Percentiles rank a stretch among this genome's conserved stretches.
Conservation (phyloP, 1,284 basidiomycete species). For the Porogramme epimiltina region DNA sequence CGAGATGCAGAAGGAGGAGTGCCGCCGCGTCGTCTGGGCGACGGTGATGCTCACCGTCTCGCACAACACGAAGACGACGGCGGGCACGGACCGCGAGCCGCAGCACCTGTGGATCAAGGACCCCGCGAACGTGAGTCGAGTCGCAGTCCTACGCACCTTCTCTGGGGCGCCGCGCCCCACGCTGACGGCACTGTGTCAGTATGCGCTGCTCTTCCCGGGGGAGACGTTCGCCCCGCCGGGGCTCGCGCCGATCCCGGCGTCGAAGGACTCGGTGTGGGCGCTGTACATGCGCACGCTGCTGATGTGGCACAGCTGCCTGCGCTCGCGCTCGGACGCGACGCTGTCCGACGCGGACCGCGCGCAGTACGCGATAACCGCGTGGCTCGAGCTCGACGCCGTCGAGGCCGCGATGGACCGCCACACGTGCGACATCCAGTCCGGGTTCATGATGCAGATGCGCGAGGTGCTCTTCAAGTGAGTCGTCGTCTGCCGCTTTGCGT, state of each 20-base stretch:
- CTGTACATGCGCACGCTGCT: slow-evolving; percentile 66
- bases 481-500: neutral
- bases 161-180: too few relatives aligned
- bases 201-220: slow-evolving; percentile 69
- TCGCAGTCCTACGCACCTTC: too few relatives aligned
- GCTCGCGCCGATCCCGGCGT: slow-evolving; percentile 10
- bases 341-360: slow-evolving; percentile 52
- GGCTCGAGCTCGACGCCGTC: slow-evolving; percentile 71
- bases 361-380: slow-evolving; percentile 64
- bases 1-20: slow-evolving; percentile 70
- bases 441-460: slow-evolving; percentile 67
- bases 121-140: slow-evolving; percentile 64
- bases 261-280: slow-evolving; percentile 65
- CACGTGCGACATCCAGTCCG: slow-evolving; percentile 64
- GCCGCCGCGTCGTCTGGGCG: slow-evolving; percentile 74
- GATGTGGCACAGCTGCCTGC: slow-evolving; percentile 73
- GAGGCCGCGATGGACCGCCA: slow-evolving; percentile 65
- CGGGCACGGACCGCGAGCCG: slow-evolving; percentile 37
- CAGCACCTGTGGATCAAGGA: slow-evolving; percentile 58
- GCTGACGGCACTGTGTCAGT: slow-evolving; percentile 39
- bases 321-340: slow-evolving; percentile 47
- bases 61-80: slow-evolving; percentile 61
- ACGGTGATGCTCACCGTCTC: slow-evolving; percentile 62
- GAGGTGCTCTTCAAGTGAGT: slow-evolving; percentile 78
- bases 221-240: slow-evolving; percentile 45